phyloP scores from a whole-genome alignment of 768 basidiomycete genomes.

The Termitomyces heimii region DNA sequence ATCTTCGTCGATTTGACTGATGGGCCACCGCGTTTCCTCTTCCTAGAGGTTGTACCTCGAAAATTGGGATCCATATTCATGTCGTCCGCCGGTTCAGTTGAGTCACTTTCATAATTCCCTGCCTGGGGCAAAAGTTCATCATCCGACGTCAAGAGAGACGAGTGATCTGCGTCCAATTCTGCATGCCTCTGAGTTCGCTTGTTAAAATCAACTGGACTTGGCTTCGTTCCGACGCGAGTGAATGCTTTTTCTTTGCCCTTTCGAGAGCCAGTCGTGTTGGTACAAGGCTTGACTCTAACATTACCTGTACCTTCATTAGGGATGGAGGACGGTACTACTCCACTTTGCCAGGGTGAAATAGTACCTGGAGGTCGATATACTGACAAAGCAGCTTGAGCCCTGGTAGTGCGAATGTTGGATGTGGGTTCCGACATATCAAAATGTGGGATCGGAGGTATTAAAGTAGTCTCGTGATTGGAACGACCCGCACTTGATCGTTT shows the following conservation, averaged over 20 bases:
- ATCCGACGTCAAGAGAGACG: conserved; percentile 20
- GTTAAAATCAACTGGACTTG: background rate
- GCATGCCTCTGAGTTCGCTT: conserved; percentile 9
- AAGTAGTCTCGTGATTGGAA: background rate
- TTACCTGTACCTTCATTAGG: conserved; percentile 41
- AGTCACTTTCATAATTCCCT: conserved; percentile 23
- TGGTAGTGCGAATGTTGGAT: background rate
- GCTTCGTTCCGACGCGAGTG: conserved; percentile 3
- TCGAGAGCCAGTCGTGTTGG: background rate
- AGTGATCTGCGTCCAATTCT: conserved; percentile 14
- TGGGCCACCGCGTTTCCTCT: conserved; percentile 35
- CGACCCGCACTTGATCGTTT: background rate
- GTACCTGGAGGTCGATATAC: conserved; percentile 2
- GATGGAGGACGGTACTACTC: conserved; percentile 52
- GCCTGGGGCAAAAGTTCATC: conserved; percentile 13
- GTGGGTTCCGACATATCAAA: background rate
- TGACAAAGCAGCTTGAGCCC: background rate
- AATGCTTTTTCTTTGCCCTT: conserved; percentile 2
- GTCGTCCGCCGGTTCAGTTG: conserved; percentile 37
- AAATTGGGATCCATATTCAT: conserved; percentile 28
- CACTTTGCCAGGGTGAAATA: conserved; percentile 24
- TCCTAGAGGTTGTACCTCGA: conserved; percentile 27
- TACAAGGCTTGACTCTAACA: background rate
- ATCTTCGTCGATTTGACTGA: conserved; percentile 16
- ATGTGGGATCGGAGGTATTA: background rate